A percentile compares a stretch with the other conserved stretches of the same genome.
Conservation (phyloP, 768 basidiomycete species). For the Tylopilus sp. region DNA sequence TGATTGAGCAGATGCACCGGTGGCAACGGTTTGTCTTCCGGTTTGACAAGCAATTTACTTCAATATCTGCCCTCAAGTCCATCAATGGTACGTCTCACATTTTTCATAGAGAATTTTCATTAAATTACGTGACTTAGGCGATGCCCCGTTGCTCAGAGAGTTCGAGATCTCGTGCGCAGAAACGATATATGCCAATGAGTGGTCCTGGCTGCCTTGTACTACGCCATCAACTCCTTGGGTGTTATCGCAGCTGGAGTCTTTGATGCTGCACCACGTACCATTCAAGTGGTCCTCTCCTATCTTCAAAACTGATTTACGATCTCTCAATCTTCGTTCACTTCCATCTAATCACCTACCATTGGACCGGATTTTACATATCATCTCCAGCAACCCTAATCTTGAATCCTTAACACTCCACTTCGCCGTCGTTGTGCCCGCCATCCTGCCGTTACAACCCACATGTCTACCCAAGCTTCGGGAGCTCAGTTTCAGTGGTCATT, state of each 20-base stretch:
- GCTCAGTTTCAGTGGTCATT: slow-evolving; percentile 64
- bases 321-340: slow-evolving; percentile 62
- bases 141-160: slow-evolving; percentile 69
- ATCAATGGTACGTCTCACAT: slow-evolving; percentile 53
- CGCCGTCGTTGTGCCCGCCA: slow-evolving; percentile 53
- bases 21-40: slow-evolving; percentile 81
- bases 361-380: slow-evolving; percentile 65
- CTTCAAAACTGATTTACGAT: slow-evolving; percentile 54
- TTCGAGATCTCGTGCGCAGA: slow-evolving; percentile 77
- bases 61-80: slow-evolving; percentile 68
- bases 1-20: slow-evolving; percentile 76
- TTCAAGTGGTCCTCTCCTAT: slow-evolving; percentile 79
- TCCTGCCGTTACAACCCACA: slow-evolving; percentile 57
- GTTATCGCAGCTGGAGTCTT: slow-evolving; percentile 48
- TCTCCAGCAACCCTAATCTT: slow-evolving; percentile 55
- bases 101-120: neutral
- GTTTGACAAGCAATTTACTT: slow-evolving; percentile 74
- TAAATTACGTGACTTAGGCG: slow-evolving; percentile 40
- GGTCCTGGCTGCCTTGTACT: slow-evolving; percentile 70
- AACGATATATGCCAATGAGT: slow-evolving; percentile 55
- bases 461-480: slow-evolving; percentile 52
- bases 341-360: slow-evolving; percentile 60
- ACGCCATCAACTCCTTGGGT: slow-evolving; percentile 30
- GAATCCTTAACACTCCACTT: slow-evolving; percentile 60
- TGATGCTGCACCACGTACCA: slow-evolving; percentile 69